Base-by-base conservation (phyloP, 2,329 filamentous ascomycete genomes). In the Alternaria triticimaculans region DNA sequence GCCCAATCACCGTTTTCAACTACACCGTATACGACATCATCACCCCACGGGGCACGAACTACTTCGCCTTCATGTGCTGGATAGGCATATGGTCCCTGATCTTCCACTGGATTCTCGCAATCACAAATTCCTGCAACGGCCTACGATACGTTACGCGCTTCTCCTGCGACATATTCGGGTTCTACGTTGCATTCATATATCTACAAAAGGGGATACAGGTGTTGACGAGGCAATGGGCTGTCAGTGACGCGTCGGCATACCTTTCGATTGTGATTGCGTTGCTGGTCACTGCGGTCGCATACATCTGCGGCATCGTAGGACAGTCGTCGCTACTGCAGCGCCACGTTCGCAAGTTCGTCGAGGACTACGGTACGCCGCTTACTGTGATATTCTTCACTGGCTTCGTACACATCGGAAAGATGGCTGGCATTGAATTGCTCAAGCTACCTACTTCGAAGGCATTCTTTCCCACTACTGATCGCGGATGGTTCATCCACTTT, bases 1-100 rank as follows among this genome's bases (percentile, higher is more conserved):
- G 92, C n/a, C 93, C 93, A 4, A 97, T 97, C 61, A 96, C 94
- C 15, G 93, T 97, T 26, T 97, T 97, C 77, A 97, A 96, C 78
- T 97, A 96, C 76, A 97, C 94, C 4, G 92, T 97, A 3, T 97
- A 94, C 82, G 91, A 96, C 78, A 97, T 97, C 68, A 92, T 97
- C 76, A 83, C 85, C 1, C 90, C 91, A 1, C 89, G 89, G 0
- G 92, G 92, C 1, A 92, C 91, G 6, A 90, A 94, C 75, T 97
- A 95, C 76, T 88, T 97, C 58, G 88, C 90, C 7, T 97, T 97
- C 78, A 97, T 97, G 94, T 90, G 89, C 73, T 95, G 94, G 91
- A 92, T 97, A 73, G 93, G 92, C 66, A 86, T 97, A 67, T 97
- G 93, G 93, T 90, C 93, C 1, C 82, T 96, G 20, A 84, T 94